Conservation (phyloP, 768 basidiomycete genomes). For the Pleurotus tuoliensis region DNA sequence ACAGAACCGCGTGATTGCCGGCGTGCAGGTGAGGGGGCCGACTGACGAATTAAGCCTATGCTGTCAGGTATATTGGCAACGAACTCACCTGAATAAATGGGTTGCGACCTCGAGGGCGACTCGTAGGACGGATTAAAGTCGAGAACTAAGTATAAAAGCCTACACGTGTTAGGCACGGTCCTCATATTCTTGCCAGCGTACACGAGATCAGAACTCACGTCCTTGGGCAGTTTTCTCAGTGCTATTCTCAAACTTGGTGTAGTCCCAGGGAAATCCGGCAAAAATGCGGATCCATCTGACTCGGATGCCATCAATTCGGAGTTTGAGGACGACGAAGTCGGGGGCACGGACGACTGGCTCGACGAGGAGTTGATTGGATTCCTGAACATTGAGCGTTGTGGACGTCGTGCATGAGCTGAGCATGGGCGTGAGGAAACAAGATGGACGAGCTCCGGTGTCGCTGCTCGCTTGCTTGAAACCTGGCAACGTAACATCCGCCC, state of each 20-base stretch:
- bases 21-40: neutral
- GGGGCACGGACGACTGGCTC: neutral
- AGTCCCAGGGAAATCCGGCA: neutral
- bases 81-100: conserved; percentile 23
- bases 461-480: no score
- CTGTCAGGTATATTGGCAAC: neutral
- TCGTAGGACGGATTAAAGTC: conserved; percentile 38
- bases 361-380: neutral
- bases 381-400: neutral
- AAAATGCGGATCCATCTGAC: neutral
- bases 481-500: no score
- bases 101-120: conserved; percentile 24
- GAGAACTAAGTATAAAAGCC: conserved; percentile 29
- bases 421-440: no score
- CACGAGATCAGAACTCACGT: conserved; percentile 25
- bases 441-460: no score
- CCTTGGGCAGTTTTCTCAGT: conserved; percentile 25
- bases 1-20: conserved; percentile 6
- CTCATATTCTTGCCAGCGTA: conserved; percentile 11
- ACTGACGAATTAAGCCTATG: neutral
- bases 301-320: conserved; percentile 6
- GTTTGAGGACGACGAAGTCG: neutral
- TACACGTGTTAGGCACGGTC: conserved; percentile 49
- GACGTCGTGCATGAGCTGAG: neutral
- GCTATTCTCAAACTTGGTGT: conserved; percentile 21